These are phyloP conservation scores for Orbilia ellipsospora DNA, from an alignment of 2,329 filamentous ascomycete genomes.

Conservation along the genomic window DNA sequence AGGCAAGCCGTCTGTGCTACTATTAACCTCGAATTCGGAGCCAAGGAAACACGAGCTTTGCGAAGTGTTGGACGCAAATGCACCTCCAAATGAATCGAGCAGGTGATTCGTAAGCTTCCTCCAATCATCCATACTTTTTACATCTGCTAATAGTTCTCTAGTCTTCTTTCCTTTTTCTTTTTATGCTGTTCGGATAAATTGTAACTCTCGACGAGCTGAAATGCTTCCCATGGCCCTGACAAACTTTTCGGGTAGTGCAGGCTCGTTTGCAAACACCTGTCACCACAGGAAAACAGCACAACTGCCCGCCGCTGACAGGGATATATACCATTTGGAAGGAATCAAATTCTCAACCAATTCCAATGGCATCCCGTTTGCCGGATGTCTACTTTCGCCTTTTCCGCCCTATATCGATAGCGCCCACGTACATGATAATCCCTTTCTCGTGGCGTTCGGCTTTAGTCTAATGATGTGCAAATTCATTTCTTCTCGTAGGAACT, in stretches of 20 bases:
- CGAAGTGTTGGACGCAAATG: conserved; percentile 26
- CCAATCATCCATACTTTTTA: conserved; percentile 24
- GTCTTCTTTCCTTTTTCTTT: too few species aligned
- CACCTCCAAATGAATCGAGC: conserved; percentile 29
- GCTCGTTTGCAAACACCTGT: conserved; percentile 22
- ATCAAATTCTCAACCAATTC: conserved; percentile 49
- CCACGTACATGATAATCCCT: conserved; percentile 20
- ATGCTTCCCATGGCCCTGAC: too few species aligned
- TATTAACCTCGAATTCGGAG: conserved; percentile 34
- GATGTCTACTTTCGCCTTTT: conserved; percentile 31
- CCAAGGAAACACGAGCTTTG: conserved; percentile 28
- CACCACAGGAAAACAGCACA: conserved; percentile 49
- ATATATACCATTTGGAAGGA: conserved; percentile 36
- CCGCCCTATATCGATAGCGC: conserved; percentile 42
- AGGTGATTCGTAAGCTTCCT: conserved; percentile 43
- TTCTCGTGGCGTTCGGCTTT: conserved; percentile 25
- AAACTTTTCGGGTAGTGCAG: conserved; percentile 17
- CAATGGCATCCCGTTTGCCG: conserved; percentile 9
- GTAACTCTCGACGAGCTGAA: conserved; percentile 3
- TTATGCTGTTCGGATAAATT: conserved; percentile 33
- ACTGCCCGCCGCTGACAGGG: conserved; percentile 52
- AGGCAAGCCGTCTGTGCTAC: conserved; percentile 18
- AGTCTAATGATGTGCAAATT: conserved; percentile 20
- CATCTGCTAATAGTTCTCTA: conserved; percentile 29
- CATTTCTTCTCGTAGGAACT: conserved; percentile 30